Evolutionary conservation across 306 rosid genomes (phyloP).

Genomic region (Rosa persica): DNA sequence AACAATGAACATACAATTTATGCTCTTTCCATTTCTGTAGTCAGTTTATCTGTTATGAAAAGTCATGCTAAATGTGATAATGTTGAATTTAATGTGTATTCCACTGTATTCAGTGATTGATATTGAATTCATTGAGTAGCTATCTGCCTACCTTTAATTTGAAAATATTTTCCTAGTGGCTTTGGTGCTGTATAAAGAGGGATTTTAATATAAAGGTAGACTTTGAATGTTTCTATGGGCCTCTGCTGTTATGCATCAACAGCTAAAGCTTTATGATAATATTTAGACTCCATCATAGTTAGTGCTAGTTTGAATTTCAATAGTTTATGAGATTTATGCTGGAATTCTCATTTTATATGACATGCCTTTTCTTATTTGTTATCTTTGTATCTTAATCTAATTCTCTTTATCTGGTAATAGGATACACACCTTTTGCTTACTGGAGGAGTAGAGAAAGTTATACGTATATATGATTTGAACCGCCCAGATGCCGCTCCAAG

Average conservation of each 20-base stretch:
- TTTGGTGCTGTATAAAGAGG: neutral
- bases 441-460: slow-evolving; percentile 89
- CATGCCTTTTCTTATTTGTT: neutral
- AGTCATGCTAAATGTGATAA: neutral
- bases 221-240: neutral
- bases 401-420: slow-evolving; percentile 42
- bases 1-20: neutral
- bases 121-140: neutral
- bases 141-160: neutral
- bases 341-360: neutral
- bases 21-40: neutral
- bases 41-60: neutral
- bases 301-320: neutral
- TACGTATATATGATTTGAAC: slow-evolving; percentile 89
- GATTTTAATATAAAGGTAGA: neutral
- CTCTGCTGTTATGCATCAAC: neutral
- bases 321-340: neutral
- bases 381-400: slow-evolving; percentile 13
- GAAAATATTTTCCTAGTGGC: neutral
- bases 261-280: neutral
- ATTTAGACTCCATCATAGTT: neutral
- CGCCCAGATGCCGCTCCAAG: slow-evolving; percentile 94
- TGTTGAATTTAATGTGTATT: neutral
- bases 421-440: slow-evolving; percentile 87
- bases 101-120: neutral